Percentiles rank a stretch among this genome's conserved stretches.
phyloP scores from a whole-genome alignment of 202 grass and related monocot species.

The Setaria italica region DNA sequence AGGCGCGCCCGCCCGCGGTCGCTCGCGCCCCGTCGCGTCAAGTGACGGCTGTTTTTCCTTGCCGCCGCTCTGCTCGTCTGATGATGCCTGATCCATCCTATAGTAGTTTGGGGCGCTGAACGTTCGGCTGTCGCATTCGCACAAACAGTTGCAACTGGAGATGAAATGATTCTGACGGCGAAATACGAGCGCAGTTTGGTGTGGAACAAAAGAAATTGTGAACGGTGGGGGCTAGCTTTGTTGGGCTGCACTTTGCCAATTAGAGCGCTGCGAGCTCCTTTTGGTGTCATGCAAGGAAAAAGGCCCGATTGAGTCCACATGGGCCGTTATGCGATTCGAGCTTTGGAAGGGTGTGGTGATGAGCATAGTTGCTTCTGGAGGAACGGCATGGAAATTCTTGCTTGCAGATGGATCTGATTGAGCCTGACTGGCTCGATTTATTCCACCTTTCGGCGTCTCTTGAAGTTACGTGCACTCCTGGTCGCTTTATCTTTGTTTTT shows the following conservation, averaged over 20 bases:
- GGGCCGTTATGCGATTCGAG: not conserved
- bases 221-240: not conserved
- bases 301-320: not conserved
- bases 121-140: constrained; percentile 5
- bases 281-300: not conserved
- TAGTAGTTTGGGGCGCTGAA: not conserved
- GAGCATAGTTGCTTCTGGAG: not conserved
- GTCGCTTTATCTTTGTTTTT: not conserved
- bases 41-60: not conserved
- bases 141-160: not conserved
- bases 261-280: no score
- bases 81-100: no score
- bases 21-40: constrained; percentile 17
- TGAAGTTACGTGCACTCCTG: constrained; percentile 22
- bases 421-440: not conserved
- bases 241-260: not conserved
- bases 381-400: not conserved
- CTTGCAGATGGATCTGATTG: not conserved
- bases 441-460: not conserved
- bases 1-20: not conserved
- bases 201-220: not conserved
- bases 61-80: not conserved
- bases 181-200: not conserved
- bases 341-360: not conserved
- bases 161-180: no score